A percentile compares a stretch with the other conserved stretches of the same genome.
Conservation (phyloP, 768 basidiomycete genomes). For the Leccinum obscurum region DNA sequence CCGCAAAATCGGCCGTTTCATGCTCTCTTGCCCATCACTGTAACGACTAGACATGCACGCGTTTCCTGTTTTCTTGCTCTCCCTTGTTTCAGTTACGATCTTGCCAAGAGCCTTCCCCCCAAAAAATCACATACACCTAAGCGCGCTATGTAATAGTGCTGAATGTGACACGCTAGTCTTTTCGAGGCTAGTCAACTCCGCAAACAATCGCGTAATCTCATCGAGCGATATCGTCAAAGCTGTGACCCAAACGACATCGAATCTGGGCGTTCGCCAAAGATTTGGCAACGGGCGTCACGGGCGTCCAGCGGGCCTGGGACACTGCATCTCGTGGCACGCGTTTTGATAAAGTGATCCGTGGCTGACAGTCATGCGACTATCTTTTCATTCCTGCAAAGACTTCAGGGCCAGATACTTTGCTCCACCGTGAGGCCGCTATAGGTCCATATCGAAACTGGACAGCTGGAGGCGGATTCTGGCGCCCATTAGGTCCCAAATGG, state of each 20-base stretch:
- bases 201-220: constrained; percentile 3
- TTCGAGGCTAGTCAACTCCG: constrained; percentile 1
- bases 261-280: constrained; percentile 7
- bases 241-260: constrained; percentile 8
- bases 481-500: constrained; percentile 23
- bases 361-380: constrained; percentile 34
- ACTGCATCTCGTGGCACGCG: constrained; percentile 6
- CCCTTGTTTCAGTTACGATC: constrained; percentile 35
- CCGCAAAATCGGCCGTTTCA: constrained; percentile 21
- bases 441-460: constrained; percentile 55
- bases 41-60: constrained; percentile 73
- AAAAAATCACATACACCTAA: constrained; percentile 20
- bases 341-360: constrained; percentile 3
- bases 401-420: constrained; percentile 70
- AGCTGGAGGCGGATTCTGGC: constrained; percentile 20
- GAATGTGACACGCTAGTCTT: constrained; percentile 16
- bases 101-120: constrained; percentile 25
- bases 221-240: constrained; percentile 4
- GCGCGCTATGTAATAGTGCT: constrained; percentile 15
- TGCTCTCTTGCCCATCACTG: constrained; percentile 36
- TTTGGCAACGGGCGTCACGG: neutral
- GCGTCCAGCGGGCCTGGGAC: constrained; percentile 7
- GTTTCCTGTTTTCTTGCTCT: constrained; percentile 37
- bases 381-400: constrained; percentile 66
- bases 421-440: constrained; percentile 62